Evolutionary conservation across 1,284 basidiomycete genomes (phyloP), one percentile per base, ranked within the genome.

Genomic region (Ceratobasidium sp.): DNA sequence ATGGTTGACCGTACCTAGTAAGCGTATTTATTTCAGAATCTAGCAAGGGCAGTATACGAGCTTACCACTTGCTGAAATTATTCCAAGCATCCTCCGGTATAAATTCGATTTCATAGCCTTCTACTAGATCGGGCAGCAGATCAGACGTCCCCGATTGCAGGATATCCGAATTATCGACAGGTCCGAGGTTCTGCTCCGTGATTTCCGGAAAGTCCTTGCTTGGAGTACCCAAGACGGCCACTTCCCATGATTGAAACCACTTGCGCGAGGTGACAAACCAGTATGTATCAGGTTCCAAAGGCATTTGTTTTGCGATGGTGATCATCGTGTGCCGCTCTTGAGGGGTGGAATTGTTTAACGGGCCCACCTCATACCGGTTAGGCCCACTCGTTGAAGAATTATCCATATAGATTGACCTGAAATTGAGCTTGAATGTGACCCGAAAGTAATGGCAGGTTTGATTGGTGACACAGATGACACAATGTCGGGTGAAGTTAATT

Each of bases 241-340:
- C 85, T 72, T 84, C 80, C 89, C 91, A 95, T 13, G 86, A 84
- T 58, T 83, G 84, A 79, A 85, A 91, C 94, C 94, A 96, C 13
- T 76, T 74, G 54, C 83, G 78, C 32, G 87, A 83, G 34, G 95
- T 81, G 58, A 96, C 79, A 78, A 87, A 93, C 92, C 93, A 96
- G 1, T 82, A 87, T 65, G 93, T 85, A 43, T 89, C 91, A 17
- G 82, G 77, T 35, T 81, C 77, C 82, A 94, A 86, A 25, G 81
- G 79, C 45, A 76, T 76, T 35, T 75, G 75, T 74, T 83, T 83
- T 10, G 82, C 80, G 3, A 78, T 76, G 27, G 84, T 77, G 73
- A 92, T 83, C 62, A 81, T 77, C 13, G 79, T 70, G 17, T 86
- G 72, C 75, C 85, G 90, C 64, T 86, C 80, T 1, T 75, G 72